Evolutionary conservation across 1,284 basidiomycete species (phyloP), one percentile per base, ranked within the genome.

Genomic region (Boletus mariae): DNA sequence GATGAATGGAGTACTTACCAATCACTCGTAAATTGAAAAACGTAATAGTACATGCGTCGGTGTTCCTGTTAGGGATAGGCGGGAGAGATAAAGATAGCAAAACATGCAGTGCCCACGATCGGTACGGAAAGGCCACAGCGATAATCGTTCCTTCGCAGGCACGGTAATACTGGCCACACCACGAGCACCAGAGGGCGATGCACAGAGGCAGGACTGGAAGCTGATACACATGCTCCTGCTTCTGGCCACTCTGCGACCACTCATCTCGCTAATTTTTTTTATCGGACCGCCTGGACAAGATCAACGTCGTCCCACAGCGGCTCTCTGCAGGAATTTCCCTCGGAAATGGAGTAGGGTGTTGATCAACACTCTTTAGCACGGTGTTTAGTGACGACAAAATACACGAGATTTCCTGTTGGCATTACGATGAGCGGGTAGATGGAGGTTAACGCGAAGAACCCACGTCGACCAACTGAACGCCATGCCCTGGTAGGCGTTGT

Each of bases 161-260:
- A 56, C 45, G 15, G 45, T 42, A 52, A 52, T 34, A 47, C 31
- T 40, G 20, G 51, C 35, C 44, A 53, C 44, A 54, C 59, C 51
- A 35, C 34, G 31, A 49, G 44, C 51, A 58, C 23, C 52, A 52
- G 52, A 62, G 46, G 53, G 62, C 62, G 13, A 61, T 67, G 63
- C 54, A 3, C 17, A 57, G 51, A 56, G 57, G 62, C 57, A 61
- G 64, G 62, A 61, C 60, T 45, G 25, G 62, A 68, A 68, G 60
- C 48, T 48, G 57, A 65, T 67, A 20, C 63, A 53, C 61, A 66
- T 66, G 64, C 43, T 29, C 9, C 1, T 57, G 63, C 64, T 67
- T 65, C 63, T 63, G 49, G 40, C 66, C 64, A 61, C 66, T 67
- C 55, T 63, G 64, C 52, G 55, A 35, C 60, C 64, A 60, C 57